Conservation (phyloP, 208 protist genomes). For the Leishmania arabica region DNA sequence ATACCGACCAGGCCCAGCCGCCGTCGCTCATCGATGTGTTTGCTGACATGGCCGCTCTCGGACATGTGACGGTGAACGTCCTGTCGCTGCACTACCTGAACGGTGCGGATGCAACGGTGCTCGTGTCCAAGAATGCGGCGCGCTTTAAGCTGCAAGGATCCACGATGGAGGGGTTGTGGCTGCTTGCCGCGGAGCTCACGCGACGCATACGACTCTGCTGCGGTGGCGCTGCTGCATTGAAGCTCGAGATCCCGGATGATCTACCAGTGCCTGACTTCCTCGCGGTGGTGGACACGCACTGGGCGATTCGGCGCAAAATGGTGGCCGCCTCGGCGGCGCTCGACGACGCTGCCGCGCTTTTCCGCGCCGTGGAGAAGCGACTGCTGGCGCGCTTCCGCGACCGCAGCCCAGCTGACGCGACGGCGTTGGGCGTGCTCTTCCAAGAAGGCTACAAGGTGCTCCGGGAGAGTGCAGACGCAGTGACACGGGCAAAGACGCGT, state of each 20-base stretch:
- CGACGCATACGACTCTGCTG: slow-evolving; percentile 60
- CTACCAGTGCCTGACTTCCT: slow-evolving; percentile 83
- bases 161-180: slow-evolving; percentile 87
- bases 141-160: slow-evolving; percentile 86
- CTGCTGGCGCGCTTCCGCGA: slow-evolving; percentile 91
- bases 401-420: slow-evolving; percentile 70
- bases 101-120: slow-evolving; percentile 87
- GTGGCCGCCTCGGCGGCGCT: slow-evolving; percentile 39
- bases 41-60: slow-evolving; percentile 61
- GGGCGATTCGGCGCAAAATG: slow-evolving; percentile 65
- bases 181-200: slow-evolving; percentile 76
- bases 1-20: slow-evolving; percentile 79
- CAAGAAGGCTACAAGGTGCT: slow-evolving; percentile 75
- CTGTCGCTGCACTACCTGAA: slow-evolving; percentile 85
- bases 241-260: slow-evolving; percentile 69
- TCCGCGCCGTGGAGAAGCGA: slow-evolving; percentile 91
- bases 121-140: slow-evolving; percentile 92
- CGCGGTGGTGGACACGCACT: slow-evolving; percentile 82
- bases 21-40: slow-evolving; percentile 85
- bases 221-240: slow-evolving; percentile 11
- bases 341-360: slow-evolving; percentile 59
- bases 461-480: slow-evolving; percentile 46
- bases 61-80: slow-evolving; percentile 59
- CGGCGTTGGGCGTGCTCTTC: slow-evolving; percentile 84
- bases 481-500: slow-evolving; percentile 36